phyloP scores from a whole-genome alignment of 305 asterid species.

The Stenogyne calaminthoides region DNA sequence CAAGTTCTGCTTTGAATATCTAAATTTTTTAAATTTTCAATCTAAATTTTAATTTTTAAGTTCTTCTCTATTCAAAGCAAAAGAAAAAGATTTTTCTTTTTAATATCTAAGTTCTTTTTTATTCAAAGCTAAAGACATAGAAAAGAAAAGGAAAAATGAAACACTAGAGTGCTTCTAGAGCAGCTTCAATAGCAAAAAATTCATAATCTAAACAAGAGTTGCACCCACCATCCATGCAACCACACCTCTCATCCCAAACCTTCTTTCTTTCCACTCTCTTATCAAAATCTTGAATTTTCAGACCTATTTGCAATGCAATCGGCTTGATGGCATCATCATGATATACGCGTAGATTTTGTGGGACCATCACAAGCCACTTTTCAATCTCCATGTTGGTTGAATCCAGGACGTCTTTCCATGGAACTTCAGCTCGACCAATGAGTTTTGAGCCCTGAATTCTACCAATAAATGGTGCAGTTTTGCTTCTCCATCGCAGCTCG shows the following conservation, averaged over 20 bases:
- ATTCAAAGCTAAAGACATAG: too few relatives aligned
- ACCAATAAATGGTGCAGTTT: slow-evolving; percentile 38
- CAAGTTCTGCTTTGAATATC: too few relatives aligned
- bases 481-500: slow-evolving; percentile 55
- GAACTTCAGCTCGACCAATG: slow-evolving; percentile 58
- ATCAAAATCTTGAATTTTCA: slow-evolving; percentile 32
- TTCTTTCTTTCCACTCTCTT: background rate
- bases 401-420: slow-evolving; percentile 44
- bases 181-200: slow-evolving; percentile 41
- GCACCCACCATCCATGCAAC: slow-evolving; percentile 31
- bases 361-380: slow-evolving; percentile 48
- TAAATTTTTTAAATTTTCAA: too few relatives aligned
- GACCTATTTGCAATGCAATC: slow-evolving; percentile 35
- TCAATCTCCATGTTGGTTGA: slow-evolving; percentile 42
- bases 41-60: too few relatives aligned
- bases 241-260: slow-evolving; percentile 25
- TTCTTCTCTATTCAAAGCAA: too few relatives aligned
- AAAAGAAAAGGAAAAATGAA: background rate
- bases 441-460: slow-evolving; percentile 38
- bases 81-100: too few relatives aligned
- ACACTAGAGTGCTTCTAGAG: slow-evolving; percentile 28
- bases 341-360: slow-evolving; percentile 18
- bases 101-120: too few relatives aligned
- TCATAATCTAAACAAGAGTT: slow-evolving; percentile 45
- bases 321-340: slow-evolving; percentile 32